Base-by-base conservation (phyloP, 1,139 yeast species). In the Candida anutae region DNA sequence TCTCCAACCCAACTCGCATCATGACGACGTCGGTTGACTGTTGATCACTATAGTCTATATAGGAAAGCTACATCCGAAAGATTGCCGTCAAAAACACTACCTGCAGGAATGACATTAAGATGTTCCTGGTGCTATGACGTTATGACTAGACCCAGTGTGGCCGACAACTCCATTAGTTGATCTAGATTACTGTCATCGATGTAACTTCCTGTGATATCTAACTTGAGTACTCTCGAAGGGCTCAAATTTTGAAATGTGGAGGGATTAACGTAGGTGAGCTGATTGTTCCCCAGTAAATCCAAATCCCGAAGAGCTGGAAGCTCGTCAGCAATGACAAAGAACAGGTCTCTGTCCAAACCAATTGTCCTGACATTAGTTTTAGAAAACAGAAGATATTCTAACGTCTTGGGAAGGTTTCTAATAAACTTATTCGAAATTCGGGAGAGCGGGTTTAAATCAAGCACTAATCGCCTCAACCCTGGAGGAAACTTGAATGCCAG, bases 401-500 rank as follows among this genome's bases (percentile, higher is more conserved):
- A 33, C 9, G 53, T 31, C 6, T 36, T 23, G 0, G 70, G 69
- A 16, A 63, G 43, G 5, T 38, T 42, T 5, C 29, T n/a, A 3
- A 61, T 17, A 29, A 58, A 48, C 1, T 40, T 31, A 8, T 25
- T 24, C 1, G 59, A 42, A 2, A 60, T 22, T 22, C 34, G 35
- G 5, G 38, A 33, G 10, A 63, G 35, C 30, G 40, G 36, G 31
- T 63, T 63, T 5, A 40, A 36, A 25, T 51, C 52, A 16, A 63
- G 36, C 21, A 43, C 36, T n/a, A 63, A 37, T 11, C 27, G 25
- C 22, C 35, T 38, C 15, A 63, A 43, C 2, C 19, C 22, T 0
- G 51, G 42, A 1, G 69, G 69, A 46, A 61, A 55, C 26, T 39
- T 40, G 32, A 56, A 51, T 17, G 8, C 10, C 19, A 17, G n/a